Evolutionary conservation across 176 grass and related monocot species (phyloP), one percentile per base, ranked within the genome.

Genomic region (Oryza punctata): DNA sequence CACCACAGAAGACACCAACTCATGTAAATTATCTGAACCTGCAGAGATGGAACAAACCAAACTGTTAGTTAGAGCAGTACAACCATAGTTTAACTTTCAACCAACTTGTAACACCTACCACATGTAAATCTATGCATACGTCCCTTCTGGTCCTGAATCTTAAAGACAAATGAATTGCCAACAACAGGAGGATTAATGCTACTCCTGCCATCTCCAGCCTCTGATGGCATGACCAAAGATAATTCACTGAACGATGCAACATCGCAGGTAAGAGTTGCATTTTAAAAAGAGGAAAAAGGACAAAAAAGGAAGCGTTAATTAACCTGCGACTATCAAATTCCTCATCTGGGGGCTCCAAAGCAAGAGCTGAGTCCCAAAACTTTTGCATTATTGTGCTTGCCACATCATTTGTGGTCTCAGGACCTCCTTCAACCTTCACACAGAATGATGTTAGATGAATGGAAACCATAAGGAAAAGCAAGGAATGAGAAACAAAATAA

Each of bases 331-430:
- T 92, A 83, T 99, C 96, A 82, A 85, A 90, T 75, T 96, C 87
- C 60, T 89, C 86, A 7, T 94, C 89, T 41, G 89, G 69, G 71
- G 89, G 85, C 16, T 99, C 93, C 52, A 99, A 81, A 85, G 93
- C 81, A 90, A 99, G 88, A 78, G 96, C 89, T 26, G 96, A 99
- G 66, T 99, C 96, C 96, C 93, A 96, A 43, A 99, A 94, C 67
- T 93, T 96, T 3, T 99, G 93, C 91, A 99, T 90, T 70, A 99
- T 85, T 63, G 91, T 96, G 85, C 89, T 99, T 25, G 89, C 85
- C 46, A 79, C 89, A 85, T 92, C 93, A 96, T 92, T 96, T 68
- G 85, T 83, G 67, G 89, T 72, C 67, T 50, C 96, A 87, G 91
- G 43, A 79, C 91, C 91, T 84, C 83, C 91, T 81, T 96, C 96